Conservation (phyloP, 2,329 filamentous ascomycete species). For the Talaromyces sp. region DNA sequence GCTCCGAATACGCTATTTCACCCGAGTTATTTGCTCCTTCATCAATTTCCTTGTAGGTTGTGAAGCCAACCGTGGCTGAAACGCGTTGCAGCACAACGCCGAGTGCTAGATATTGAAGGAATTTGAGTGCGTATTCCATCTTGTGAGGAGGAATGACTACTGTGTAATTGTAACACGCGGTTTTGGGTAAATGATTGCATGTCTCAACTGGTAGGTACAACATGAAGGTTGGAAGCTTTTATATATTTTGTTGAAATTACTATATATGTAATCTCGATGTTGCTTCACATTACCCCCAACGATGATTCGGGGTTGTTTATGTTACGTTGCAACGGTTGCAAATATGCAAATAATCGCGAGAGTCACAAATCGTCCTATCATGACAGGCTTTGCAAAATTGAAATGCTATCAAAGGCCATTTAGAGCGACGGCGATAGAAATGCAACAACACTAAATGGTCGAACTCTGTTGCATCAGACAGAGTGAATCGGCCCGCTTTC, state of each 20-base stretch:
- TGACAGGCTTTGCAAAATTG: background rate
- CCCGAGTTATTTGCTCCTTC: conserved; percentile 16
- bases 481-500: background rate
- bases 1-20: background rate
- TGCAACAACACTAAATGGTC: background rate
- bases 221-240: no score
- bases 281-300: background rate
- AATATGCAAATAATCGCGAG: background rate
- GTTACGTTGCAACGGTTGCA: conserved; percentile 1
- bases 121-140: background rate
- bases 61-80: conserved; percentile 10
- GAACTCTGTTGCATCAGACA: background rate
- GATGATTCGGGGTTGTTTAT: background rate
- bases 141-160: no score
- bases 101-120: background rate
- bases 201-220: no score
- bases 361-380: background rate
- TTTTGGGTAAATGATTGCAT: background rate
- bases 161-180: no score
- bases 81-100: background rate
- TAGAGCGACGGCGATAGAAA: background rate
- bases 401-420: background rate
- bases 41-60: conserved; percentile 9
- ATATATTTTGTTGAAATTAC: background rate
- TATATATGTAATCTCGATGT: background rate